phyloP scores from a whole-genome alignment of 2,329 filamentous ascomycete genomes.

The Xylariaceae sp. region DNA sequence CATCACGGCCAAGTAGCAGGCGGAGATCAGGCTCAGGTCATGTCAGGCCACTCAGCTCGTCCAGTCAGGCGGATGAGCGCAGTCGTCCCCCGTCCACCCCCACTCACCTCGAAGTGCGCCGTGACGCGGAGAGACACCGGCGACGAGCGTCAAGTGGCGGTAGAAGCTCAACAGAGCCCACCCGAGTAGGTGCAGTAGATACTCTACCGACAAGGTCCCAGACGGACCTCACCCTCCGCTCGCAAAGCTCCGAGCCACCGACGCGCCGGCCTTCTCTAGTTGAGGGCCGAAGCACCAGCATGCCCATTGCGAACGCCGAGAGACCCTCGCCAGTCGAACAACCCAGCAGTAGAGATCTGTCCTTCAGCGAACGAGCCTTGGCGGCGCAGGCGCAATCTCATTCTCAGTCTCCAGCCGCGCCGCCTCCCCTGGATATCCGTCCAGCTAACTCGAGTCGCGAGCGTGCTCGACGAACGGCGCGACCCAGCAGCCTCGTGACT shows the following conservation, averaged over 20 bases:
- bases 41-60: slow-evolving; percentile 29
- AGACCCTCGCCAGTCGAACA: slow-evolving; percentile 14
- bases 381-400: slow-evolving; percentile 13
- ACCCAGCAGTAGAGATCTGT: slow-evolving; percentile 18
- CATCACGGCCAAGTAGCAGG: slow-evolving; percentile 18
- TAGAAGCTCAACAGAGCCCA: slow-evolving; percentile 47
- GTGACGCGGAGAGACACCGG: slow-evolving; percentile 35
- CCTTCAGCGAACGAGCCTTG: slow-evolving; percentile 30
- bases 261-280: slow-evolving; percentile 31
- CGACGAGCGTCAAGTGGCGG: slow-evolving; percentile 45
- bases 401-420: slow-evolving; percentile 1
- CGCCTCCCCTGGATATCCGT: slow-evolving; percentile 9
- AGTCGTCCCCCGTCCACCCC: slow-evolving; percentile 43
- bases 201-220: slow-evolving; percentile 52
- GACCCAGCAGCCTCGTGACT: slow-evolving; percentile 33
- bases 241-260: slow-evolving; percentile 31
- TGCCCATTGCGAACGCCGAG: slow-evolving; percentile 21
- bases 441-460: slow-evolving; percentile 13
- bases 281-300: slow-evolving; percentile 34
- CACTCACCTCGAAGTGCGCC: slow-evolving; percentile 41
- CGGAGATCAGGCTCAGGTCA: slow-evolving; percentile 24
- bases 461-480: slow-evolving; percentile 20
- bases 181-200: slow-evolving; percentile 33
- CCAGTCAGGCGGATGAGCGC: slow-evolving; percentile 38
- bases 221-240: slow-evolving; percentile 50